A percentile compares a stretch with the other conserved stretches of the same genome.
Evolutionary conservation across 1,139 yeast species (phyloP).

Genomic region (Pneumocystis canis): DNA sequence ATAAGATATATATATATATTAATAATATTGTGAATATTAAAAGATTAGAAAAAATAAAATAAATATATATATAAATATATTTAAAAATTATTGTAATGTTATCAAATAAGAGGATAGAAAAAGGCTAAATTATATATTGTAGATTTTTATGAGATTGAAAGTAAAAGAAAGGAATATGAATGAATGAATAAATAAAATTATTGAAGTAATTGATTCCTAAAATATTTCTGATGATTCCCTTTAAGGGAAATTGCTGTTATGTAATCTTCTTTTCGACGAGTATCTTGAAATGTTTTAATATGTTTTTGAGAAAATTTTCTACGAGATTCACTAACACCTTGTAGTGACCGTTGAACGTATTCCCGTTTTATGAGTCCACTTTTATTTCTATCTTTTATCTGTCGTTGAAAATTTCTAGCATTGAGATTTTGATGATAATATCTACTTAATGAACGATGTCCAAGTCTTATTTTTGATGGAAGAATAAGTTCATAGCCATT

Average conservation of each 20-base stretch:
- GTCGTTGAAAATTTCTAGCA: conserved; percentile 55
- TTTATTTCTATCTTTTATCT: conserved; percentile 83
- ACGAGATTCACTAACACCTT: conserved; percentile 10
- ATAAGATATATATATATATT: too few relatives aligned
- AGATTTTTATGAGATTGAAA: neutral
- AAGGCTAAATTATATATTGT: neutral
- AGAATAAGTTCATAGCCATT: conserved; percentile 67
- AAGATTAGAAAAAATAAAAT: too few relatives aligned
- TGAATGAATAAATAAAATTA: neutral
- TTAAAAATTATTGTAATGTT: too few relatives aligned
- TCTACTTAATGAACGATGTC: conserved; percentile 76
- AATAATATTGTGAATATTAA: too few relatives aligned
- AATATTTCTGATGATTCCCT: conserved; percentile 52
- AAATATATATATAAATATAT: too few relatives aligned
- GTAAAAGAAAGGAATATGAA: neutral
- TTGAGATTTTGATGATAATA: conserved; percentile 79
- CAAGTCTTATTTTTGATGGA: conserved; percentile 67
- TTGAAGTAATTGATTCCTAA: neutral
- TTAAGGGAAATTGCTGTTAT: conserved; percentile 62
- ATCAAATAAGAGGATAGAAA: too few relatives aligned
- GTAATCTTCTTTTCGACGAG: conserved; percentile 47
- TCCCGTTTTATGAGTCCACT: conserved; percentile 27
- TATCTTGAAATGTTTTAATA: conserved; percentile 34
- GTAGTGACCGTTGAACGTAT: conserved; percentile 31
- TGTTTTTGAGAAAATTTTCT: conserved; percentile 9